phyloP scores from a whole-genome alignment of 495 filamentous ascomycete genomes.

The Cudoniella acicularis region DNA sequence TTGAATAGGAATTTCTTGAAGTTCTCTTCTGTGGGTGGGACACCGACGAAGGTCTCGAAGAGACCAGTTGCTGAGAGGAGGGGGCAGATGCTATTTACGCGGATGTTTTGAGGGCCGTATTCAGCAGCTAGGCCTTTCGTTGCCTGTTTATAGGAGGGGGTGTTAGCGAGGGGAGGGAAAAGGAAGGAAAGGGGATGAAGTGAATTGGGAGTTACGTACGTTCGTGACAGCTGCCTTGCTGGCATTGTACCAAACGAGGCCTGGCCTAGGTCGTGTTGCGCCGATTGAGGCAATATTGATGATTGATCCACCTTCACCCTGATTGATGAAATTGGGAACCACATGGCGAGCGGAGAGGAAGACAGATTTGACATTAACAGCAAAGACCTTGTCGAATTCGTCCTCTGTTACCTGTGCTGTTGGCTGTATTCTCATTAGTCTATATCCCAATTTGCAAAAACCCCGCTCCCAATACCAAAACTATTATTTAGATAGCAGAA shows the following conservation, averaged over 20 bases:
- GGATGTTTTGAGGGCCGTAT: conserved; percentile 61
- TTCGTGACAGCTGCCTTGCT: conserved; percentile 64
- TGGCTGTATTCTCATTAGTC: conserved; percentile 33
- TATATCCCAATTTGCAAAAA: too few species aligned
- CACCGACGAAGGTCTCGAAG: conserved; percentile 62
- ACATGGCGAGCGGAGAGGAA: conserved; percentile 50
- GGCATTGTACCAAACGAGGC: conserved; percentile 68
- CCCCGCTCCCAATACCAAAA: not conserved
- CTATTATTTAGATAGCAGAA: not conserved
- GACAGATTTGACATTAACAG: conserved; percentile 63
- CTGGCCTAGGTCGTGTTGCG: conserved; percentile 58
- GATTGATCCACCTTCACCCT: conserved; percentile 55
- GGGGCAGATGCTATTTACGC: conserved; percentile 61
- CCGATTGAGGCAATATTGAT: conserved; percentile 67
- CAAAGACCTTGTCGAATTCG: conserved; percentile 64
- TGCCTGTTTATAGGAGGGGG: conserved; percentile 32
- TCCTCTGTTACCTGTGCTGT: conserved; percentile 60
- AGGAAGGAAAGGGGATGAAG: not conserved
- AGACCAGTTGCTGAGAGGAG: conserved; percentile 26
- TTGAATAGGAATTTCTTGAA: conserved; percentile 61
- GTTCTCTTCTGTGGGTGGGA: conserved; percentile 66
- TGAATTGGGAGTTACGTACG: too few species aligned
- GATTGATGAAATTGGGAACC: conserved; percentile 51
- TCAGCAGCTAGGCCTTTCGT: conserved; percentile 66
- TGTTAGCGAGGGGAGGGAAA: not conserved